Base-by-base conservation (phyloP, 768 basidiomycete species). In the Kwoniella pini region DNA sequence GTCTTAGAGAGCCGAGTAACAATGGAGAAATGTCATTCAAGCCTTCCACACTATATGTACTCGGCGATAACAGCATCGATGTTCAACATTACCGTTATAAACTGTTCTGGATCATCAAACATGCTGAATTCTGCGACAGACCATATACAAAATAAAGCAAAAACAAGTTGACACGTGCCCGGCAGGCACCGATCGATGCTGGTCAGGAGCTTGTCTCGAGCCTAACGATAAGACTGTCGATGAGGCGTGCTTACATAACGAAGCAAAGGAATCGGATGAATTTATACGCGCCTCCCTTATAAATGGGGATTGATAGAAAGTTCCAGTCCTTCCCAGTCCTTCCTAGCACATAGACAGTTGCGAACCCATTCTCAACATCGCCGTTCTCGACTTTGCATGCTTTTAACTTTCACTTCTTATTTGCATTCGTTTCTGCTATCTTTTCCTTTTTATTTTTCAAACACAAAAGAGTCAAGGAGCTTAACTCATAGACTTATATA, bases 261-360 rank as follows among this genome's bases (percentile, higher is more conserved):
- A n/a, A n/a, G n/a, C n/a, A n/a, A n/a, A n/a, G n/a, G n/a, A n/a
- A n/a, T n/a, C n/a, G n/a, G n/a, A n/a, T n/a, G n/a, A n/a, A n/a
- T n/a, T n/a, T n/a, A n/a, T 36, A 36, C 33, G 33, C 33, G 33
- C 7, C n/a, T n/a, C 13, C 19, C 2, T 46, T 13, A 22, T 9
- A 10, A 45, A 5, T 9, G 24, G 15, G 30, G 15, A 17, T 30
- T 50, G 27, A 31, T 58, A 51, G 57, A 59, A 59, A 51, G 48
- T 59, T 59, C 57, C 57, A 59, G 57, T 50, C 48, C 13, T 39
- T 43, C 38, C 57, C 48, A 7, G 57, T 21, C n/a, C 5, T 42
- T 42, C 11, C 40, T 42, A 19, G 40, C 9, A 19, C 6, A 30
- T 38, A 38, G n/a, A 28, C 27, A 15, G 24, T 27, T 15, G 52